Evolutionary conservation across 2,329 filamentous ascomycete genomes (phyloP).

Genomic region (Rasamsonia emersonii): DNA sequence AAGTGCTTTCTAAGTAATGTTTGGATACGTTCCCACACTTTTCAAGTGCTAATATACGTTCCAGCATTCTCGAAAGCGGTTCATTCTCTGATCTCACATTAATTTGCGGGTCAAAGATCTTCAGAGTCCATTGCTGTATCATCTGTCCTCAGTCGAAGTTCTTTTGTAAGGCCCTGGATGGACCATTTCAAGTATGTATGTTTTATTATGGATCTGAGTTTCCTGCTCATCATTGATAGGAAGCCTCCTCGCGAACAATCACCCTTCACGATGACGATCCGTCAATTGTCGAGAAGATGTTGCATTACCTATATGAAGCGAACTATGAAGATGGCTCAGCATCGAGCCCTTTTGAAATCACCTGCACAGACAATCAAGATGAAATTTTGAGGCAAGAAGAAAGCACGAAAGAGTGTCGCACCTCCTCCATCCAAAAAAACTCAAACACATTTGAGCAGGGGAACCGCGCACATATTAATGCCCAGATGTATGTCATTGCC

Average conservation of each 20-base stretch:
- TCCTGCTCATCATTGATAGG: neutral
- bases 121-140: conserved; percentile 1
- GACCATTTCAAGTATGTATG: conserved; percentile 1
- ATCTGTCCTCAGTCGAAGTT: neutral
- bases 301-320: conserved; percentile 1
- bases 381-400: too few relatives aligned
- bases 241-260: conserved; percentile 1
- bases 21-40: too few relatives aligned
- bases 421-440: neutral
- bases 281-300: neutral
- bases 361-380: too few relatives aligned
- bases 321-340: conserved; percentile 1
- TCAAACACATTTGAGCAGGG: neutral
- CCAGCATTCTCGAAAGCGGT: neutral
- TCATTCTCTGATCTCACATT: neutral
- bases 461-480: neutral
- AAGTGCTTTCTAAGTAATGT: too few relatives aligned
- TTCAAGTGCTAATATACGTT: too few relatives aligned
- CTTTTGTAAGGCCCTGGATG: neutral
- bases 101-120: neutral
- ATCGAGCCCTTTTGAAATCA: too few relatives aligned
- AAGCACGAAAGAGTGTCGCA: too few relatives aligned
- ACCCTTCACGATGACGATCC: conserved; percentile 1
- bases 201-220: too few relatives aligned
- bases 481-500: neutral